These are phyloP conservation scores for Tetragonia tetragonoides DNA, from an alignment of 148 eudicot genomes.

Conservation along the genomic window DNA sequence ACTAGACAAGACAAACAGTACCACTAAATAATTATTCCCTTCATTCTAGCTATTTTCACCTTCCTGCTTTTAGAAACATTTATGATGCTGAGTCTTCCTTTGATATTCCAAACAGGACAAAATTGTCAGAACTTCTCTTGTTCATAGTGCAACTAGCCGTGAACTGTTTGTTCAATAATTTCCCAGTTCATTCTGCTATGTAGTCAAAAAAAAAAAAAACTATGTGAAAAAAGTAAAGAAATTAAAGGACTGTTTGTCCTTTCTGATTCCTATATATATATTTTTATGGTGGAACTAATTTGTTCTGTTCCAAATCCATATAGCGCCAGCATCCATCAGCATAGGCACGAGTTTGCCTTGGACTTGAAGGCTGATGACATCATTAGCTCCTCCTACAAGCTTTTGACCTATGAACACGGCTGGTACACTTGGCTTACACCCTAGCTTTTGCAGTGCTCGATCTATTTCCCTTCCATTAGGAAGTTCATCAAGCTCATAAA, in stretches of 20 bases:
- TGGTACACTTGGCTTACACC: slow-evolving; percentile 38
- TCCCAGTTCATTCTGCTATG: slow-evolving; percentile 9
- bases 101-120: slow-evolving; percentile 4
- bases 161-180: slow-evolving; percentile 14
- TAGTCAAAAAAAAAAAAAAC: slow-evolving; percentile 7
- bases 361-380: slow-evolving; percentile 45
- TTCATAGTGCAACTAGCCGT: slow-evolving; percentile 15
- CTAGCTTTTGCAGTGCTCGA: slow-evolving; percentile 37
- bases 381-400: slow-evolving; percentile 44
- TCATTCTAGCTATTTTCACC: background rate
- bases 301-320: slow-evolving; percentile 41
- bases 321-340: slow-evolving; percentile 40
- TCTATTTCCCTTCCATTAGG: slow-evolving; percentile 43
- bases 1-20: background rate
- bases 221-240: background rate
- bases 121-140: slow-evolving; percentile 6
- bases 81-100: background rate
- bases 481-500: slow-evolving; percentile 43
- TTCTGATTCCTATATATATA: slow-evolving; percentile 1
- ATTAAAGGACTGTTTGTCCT: slow-evolving; percentile 6
- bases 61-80: background rate
- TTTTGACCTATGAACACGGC: slow-evolving; percentile 46
- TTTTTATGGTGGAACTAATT: slow-evolving; percentile 11
- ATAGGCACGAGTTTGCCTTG: slow-evolving; percentile 36
- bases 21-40: background rate